A percentile compares a stretch with the other conserved stretches of the same genome.
Conservation (phyloP, 805 yeast genomes). For the Wickerhamomyces canadensis region DNA sequence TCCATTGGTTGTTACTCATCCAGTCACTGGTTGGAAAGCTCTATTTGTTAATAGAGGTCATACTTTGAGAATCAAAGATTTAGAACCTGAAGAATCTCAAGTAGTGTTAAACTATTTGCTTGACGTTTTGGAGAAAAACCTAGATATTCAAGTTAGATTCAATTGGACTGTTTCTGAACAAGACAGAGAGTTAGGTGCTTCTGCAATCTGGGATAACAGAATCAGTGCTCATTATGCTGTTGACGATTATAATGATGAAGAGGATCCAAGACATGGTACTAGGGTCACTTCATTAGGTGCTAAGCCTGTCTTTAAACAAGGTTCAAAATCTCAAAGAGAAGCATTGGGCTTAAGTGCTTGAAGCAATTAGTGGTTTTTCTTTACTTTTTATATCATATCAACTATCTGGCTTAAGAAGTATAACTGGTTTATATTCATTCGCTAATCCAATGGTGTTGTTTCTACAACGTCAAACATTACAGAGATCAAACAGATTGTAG, state of each 20-base stretch:
- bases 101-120: constrained; percentile 39
- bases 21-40: constrained; percentile 58
- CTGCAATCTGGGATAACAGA: constrained; percentile 61
- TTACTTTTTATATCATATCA: too few species aligned
- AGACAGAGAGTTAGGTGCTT: constrained; percentile 35
- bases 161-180: constrained; percentile 40
- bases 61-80: constrained; percentile 44
- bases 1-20: constrained; percentile 55
- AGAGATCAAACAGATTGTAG: too few species aligned
- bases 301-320: constrained; percentile 43
- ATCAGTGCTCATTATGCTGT: constrained; percentile 46
- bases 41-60: constrained; percentile 44
- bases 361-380: too few species aligned
- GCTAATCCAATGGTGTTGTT: too few species aligned
- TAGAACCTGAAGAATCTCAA: constrained; percentile 42
- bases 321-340: constrained; percentile 48
- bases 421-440: too few species aligned
- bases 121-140: constrained; percentile 40
- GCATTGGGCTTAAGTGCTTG: constrained; percentile 40
- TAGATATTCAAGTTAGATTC: constrained; percentile 51
- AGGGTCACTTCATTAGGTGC: constrained; percentile 53
- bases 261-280: constrained; percentile 53
- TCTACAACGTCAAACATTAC: too few species aligned
- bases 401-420: too few species aligned
- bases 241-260: constrained; percentile 45